Evolutionary conservation across 2,329 filamentous ascomycete genomes (phyloP).

Genomic region (Beauveria medogensis): DNA sequence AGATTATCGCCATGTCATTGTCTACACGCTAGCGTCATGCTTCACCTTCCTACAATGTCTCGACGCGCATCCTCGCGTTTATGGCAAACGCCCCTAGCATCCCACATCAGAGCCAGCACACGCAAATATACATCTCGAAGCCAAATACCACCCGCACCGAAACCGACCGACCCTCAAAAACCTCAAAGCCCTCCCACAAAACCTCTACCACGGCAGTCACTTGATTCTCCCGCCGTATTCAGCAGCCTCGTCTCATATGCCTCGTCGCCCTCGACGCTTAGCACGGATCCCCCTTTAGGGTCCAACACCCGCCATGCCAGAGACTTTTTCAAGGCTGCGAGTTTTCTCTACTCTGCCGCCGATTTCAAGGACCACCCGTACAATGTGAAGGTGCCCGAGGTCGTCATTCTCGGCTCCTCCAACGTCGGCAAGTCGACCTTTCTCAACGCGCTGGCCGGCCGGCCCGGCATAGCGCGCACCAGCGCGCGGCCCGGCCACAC

Average conservation of each 20-base stretch:
- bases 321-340: conserved; percentile 25
- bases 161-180: not conserved
- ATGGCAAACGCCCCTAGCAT: not conserved
- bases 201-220: not conserved
- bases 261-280: conserved; percentile 3
- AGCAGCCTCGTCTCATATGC: conserved; percentile 7
- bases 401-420: conserved; percentile 77
- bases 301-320: conserved; percentile 15
- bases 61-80: not conserved
- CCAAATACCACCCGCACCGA: not conserved
- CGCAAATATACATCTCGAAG: not conserved
- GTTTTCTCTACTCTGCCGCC: conserved; percentile 43
- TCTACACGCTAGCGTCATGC: not conserved
- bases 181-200: not conserved
- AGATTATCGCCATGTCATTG: not conserved
- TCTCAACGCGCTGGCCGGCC: conserved; percentile 68
- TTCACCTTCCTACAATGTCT: not conserved
- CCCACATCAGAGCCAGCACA: not conserved
- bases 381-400: conserved; percentile 48
- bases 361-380: conserved; percentile 39
- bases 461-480: conserved; percentile 36
- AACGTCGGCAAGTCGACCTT: conserved; percentile 88
- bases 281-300: not conserved
- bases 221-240: not conserved
- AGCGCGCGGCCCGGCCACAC: conserved; percentile 46